These are phyloP conservation scores for Groenewaldozyma salmanticensis DNA, from an alignment of 805 yeast species.

Conservation along the genomic window DNA sequence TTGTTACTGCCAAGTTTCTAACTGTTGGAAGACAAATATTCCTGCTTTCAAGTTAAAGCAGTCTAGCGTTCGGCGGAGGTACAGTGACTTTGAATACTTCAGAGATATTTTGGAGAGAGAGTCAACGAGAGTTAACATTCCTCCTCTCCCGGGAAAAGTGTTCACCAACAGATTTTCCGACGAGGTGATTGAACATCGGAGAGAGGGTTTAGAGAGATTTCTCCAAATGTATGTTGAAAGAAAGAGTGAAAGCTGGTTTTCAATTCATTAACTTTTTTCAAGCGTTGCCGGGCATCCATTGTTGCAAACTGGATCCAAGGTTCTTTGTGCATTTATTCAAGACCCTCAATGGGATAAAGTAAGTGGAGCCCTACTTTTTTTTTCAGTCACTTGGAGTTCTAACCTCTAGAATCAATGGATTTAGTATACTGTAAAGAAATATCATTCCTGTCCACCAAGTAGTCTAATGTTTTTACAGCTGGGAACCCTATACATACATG, in stretches of 20 bases:
- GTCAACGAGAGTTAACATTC: conserved; percentile 69
- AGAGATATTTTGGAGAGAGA: conserved; percentile 67
- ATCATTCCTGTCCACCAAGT: not conserved
- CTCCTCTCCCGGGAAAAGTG: conserved; percentile 86
- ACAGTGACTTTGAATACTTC: conserved; percentile 81
- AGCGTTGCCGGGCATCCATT: conserved; percentile 89
- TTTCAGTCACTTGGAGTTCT: not conserved
- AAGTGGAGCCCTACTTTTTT: conserved; percentile 1
- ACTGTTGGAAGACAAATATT: conserved; percentile 52
- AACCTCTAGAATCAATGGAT: conserved; percentile 13
- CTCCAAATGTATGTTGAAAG: conserved; percentile 37
- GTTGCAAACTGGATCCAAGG: conserved; percentile 75
- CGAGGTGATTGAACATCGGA: conserved; percentile 70
- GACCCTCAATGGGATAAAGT: conserved; percentile 67
- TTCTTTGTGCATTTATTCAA: conserved; percentile 75
- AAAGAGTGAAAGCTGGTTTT: not conserved
- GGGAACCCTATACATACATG: no score
- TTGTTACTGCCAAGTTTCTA: no score
- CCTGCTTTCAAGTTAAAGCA: conserved; percentile 66
- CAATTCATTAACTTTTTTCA: conserved; percentile 11
- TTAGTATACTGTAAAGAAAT: conserved; percentile 1
- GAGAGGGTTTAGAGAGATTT: conserved; percentile 77
- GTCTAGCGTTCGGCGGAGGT: conserved; percentile 72
- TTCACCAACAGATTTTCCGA: conserved; percentile 68
- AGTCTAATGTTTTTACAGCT: not conserved